phyloP scores from a whole-genome alignment of 2,329 filamentous ascomycete species.

The Xylaria sp. region DNA sequence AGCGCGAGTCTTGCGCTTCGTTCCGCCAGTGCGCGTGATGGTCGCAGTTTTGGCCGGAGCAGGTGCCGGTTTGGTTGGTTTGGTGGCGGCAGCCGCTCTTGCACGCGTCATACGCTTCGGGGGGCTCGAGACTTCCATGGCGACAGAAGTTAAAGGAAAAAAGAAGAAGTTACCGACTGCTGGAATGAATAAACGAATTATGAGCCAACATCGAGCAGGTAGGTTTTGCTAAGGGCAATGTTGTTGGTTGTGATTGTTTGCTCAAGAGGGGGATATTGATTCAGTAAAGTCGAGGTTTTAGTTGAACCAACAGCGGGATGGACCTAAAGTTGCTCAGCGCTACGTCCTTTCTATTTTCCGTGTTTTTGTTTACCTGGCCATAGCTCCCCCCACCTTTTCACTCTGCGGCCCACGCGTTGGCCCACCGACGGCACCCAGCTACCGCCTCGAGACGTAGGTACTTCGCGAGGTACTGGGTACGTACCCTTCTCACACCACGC shows the following conservation, averaged over 20 bases:
- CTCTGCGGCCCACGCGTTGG: constrained; percentile 14
- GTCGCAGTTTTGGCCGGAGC: constrained; percentile 21
- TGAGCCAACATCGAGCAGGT: constrained; percentile 10
- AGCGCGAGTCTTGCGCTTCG: constrained; percentile 57
- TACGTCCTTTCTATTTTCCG: constrained; percentile 15
- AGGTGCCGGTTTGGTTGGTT: constrained; percentile 4
- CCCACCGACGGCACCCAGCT: too few relatives aligned
- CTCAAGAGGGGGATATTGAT: background rate
- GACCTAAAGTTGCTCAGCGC: too few relatives aligned
- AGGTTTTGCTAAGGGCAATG: background rate
- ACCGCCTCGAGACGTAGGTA: too few relatives aligned
- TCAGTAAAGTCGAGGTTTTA: background rate
- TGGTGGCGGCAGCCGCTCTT: constrained; percentile 7
- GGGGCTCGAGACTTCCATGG: constrained; percentile 58
- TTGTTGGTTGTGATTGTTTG: background rate
- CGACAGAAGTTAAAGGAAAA: constrained; percentile 22
- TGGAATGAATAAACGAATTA: constrained; percentile 15
- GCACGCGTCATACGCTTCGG: constrained; percentile 62
- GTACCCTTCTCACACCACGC: too few relatives aligned
- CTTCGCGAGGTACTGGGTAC: too few relatives aligned
- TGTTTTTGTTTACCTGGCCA: constrained; percentile 29
- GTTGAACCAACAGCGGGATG: background rate
- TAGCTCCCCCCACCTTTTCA: constrained; percentile 13
- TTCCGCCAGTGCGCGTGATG: constrained; percentile 31
- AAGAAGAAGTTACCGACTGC: constrained; percentile 14